A percentile compares a stretch with the other conserved stretches of the same genome.
Conservation (phyloP, 1,284 basidiomycete species). For the Bothia castanella region DNA sequence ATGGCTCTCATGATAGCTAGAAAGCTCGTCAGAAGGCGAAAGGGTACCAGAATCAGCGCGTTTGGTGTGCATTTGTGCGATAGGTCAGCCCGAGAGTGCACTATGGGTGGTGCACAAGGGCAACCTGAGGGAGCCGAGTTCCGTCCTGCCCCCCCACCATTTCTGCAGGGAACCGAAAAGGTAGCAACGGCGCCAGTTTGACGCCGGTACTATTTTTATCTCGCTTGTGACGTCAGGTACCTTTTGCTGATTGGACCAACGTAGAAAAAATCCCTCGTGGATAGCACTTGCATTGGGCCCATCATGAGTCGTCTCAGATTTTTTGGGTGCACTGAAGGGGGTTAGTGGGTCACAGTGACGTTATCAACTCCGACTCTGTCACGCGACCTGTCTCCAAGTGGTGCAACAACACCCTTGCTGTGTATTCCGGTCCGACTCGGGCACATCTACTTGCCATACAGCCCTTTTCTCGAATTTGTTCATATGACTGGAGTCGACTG, state of each 20-base stretch:
- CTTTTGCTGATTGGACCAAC: background rate
- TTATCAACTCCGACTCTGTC: no score
- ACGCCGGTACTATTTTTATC: background rate
- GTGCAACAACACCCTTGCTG: no score
- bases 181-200: background rate
- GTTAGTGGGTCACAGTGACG: no score
- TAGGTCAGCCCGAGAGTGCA: background rate
- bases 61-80: conserved; percentile 19
- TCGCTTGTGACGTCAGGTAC: background rate
- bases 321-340: no score
- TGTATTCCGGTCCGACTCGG: no score
- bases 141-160: background rate
- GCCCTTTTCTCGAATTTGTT: no score
- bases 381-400: no score
- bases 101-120: background rate
- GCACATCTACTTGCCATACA: no score
- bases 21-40: conserved; percentile 7
- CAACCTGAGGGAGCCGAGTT: background rate
- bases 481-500: no score
- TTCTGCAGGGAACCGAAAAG: conserved; percentile 1
- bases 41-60: conserved; percentile 7
- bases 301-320: no score
- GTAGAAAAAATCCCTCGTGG: background rate
- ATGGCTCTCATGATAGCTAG: conserved; percentile 2
- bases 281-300: no score